Evolutionary conservation across 179 eudicot species (phyloP).

Genomic region (Camellia oleifera): DNA sequence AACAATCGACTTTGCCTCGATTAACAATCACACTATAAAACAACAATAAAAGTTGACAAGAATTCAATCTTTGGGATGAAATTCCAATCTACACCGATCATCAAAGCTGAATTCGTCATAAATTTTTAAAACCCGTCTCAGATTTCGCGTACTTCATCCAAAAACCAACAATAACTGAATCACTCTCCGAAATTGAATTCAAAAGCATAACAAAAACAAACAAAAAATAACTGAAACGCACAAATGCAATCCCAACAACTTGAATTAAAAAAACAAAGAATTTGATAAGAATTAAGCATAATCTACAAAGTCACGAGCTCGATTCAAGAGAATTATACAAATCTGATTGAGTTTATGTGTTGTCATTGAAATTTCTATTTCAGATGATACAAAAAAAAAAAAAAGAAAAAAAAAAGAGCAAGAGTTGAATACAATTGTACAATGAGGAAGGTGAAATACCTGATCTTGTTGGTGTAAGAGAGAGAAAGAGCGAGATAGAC

Average conservation of each 20-base stretch:
- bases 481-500: neutral
- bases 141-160: neutral
- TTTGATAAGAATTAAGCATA: constrained; percentile 16
- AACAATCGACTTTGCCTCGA: constrained; percentile 15
- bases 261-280: neutral
- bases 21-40: constrained; percentile 19
- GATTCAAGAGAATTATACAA: constrained; percentile 30
- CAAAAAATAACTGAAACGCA: neutral
- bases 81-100: neutral
- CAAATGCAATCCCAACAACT: neutral
- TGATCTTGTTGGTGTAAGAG: constrained; percentile 28
- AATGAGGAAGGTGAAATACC: constrained; percentile 36
- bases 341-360: constrained; percentile 7
- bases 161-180: neutral
- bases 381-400: neutral
- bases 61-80: constrained; percentile 14
- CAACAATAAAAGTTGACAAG: neutral
- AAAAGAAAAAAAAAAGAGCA: constrained; percentile 13
- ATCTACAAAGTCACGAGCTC: constrained; percentile 24
- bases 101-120: neutral
- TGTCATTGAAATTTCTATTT: constrained; percentile 12
- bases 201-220: neutral
- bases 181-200: neutral
- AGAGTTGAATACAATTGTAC: constrained; percentile 7
- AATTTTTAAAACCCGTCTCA: neutral